phyloP scores from a whole-genome alignment of 306 rosid genomes.

The Albizia julibrissin region DNA sequence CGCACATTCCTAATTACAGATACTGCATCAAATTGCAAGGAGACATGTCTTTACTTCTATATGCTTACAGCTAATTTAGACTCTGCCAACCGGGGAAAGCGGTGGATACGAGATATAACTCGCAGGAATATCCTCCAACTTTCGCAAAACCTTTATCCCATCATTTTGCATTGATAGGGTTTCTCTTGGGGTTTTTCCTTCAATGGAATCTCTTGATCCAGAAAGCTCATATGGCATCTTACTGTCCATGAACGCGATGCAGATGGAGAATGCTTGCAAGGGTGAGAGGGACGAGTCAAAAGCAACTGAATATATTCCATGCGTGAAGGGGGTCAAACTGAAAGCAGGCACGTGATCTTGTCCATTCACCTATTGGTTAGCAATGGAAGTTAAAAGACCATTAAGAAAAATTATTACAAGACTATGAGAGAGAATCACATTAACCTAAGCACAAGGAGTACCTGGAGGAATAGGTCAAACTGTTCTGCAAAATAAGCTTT shows the following conservation, averaged over 20 bases:
- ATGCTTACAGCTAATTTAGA: slow-evolving; percentile 25
- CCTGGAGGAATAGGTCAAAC: slow-evolving; percentile 78
- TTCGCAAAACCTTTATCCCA: slow-evolving; percentile 40
- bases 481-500: slow-evolving; percentile 46
- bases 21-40: slow-evolving; percentile 9
- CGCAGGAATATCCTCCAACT: slow-evolving; percentile 38
- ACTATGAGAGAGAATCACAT: slow-evolving; percentile 6
- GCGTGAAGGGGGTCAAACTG: slow-evolving; percentile 58
- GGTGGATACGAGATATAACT: slow-evolving; percentile 46
- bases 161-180: slow-evolving; percentile 38
- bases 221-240: slow-evolving; percentile 52
- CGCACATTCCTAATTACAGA: slow-evolving; percentile 41
- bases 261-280: slow-evolving; percentile 88
- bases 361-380: slow-evolving; percentile 61
- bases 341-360: slow-evolving; percentile 58
- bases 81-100: slow-evolving; percentile 49
- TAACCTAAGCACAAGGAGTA: slow-evolving; percentile 31
- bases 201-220: slow-evolving; percentile 47
- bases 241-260: slow-evolving; percentile 78
- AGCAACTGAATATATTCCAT: slow-evolving; percentile 75
- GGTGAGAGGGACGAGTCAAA: slow-evolving; percentile 70
- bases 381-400: slow-evolving; percentile 35
- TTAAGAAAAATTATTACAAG: not conserved
- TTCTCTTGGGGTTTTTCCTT: slow-evolving; percentile 44
- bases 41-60: slow-evolving; percentile 14